Percentiles rank a stretch among this genome's conserved stretches.
These are phyloP conservation scores for Cutaneotrichosporon dermatis DNA, from an alignment of 1,284 basidiomycete genomes.

Conservation along the genomic window DNA sequence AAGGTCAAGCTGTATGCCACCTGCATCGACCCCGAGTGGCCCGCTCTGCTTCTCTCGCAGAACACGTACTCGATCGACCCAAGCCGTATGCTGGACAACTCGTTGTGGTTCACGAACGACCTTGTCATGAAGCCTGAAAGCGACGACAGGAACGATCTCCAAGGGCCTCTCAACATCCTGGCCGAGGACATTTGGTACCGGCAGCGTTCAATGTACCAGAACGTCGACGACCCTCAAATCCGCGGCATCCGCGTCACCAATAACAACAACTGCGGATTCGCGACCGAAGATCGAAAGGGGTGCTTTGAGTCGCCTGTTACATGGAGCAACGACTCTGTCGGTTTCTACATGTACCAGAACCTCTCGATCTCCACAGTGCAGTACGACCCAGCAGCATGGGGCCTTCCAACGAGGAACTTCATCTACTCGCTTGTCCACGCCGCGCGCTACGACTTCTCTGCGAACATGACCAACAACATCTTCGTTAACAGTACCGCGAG, in stretches of 20 bases:
- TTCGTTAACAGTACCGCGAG: constrained; percentile 11
- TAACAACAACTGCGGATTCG: constrained; percentile 17
- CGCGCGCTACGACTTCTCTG: constrained; percentile 19
- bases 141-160: constrained; percentile 6
- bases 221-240: constrained; percentile 1
- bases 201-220: constrained; percentile 13
- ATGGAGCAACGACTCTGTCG: constrained; percentile 8
- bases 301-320: constrained; percentile 12
- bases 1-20: constrained; percentile 19
- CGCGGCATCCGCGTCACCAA: constrained; percentile 15
- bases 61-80: constrained; percentile 16
- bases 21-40: constrained; percentile 24
- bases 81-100: constrained; percentile 9
- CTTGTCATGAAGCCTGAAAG: constrained; percentile 7
- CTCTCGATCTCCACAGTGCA: constrained; percentile 5
- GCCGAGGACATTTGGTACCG: constrained; percentile 20
- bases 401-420: constrained; percentile 15
- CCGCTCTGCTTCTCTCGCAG: constrained; percentile 13
- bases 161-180: constrained; percentile 9
- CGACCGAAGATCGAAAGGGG: constrained; percentile 4
- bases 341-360: constrained; percentile 20
- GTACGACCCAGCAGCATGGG: constrained; percentile 8
- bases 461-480: constrained; percentile 22
- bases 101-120: constrained; percentile 15
- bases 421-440: constrained; percentile 17